A percentile compares a stretch with the other conserved stretches of the same genome.
Evolutionary conservation across 208 protist species (phyloP).

Genomic region (Trypanosoma platydactyli): DNA sequence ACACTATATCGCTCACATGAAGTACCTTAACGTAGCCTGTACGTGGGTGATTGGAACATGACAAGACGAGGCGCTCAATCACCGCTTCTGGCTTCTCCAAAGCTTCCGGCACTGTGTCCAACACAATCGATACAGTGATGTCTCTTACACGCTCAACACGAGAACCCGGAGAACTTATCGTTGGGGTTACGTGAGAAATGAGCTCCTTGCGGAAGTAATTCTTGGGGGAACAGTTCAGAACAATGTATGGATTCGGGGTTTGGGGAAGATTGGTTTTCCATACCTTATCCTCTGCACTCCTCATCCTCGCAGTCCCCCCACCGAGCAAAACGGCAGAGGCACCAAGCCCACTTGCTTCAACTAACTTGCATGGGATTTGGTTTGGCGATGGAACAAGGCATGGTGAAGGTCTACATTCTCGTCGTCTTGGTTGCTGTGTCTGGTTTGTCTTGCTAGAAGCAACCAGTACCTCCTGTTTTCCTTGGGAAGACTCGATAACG

Average conservation of each 20-base stretch:
- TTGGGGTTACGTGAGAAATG: conserved; percentile 17
- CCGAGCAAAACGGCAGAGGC: conserved; percentile 22
- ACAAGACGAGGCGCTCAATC: conserved; percentile 24
- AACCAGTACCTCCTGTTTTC: conserved; percentile 22
- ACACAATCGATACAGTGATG: conserved; percentile 13
- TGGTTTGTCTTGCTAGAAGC: conserved; percentile 8
- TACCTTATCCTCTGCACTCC: conserved; percentile 14
- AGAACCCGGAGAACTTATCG: conserved; percentile 6
- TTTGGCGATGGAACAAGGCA: conserved; percentile 18
- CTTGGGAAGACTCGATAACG: not conserved
- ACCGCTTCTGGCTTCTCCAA: not conserved
- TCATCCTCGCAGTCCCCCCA: not conserved
- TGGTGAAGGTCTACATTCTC: not conserved
- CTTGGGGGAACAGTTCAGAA: conserved; percentile 17
- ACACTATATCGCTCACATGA: conserved; percentile 18
- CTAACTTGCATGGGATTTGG: conserved; percentile 12
- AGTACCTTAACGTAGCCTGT: conserved; percentile 29
- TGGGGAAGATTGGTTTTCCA: conserved; percentile 27
- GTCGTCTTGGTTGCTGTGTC: not conserved
- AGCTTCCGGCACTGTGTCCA: conserved; percentile 5
- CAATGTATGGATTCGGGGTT: conserved; percentile 21
- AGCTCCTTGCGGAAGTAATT: conserved; percentile 21
- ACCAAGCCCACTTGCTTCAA: conserved; percentile 26
- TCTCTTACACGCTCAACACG: conserved; percentile 26
- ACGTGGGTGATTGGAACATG: conserved; percentile 28